Conservation (phyloP, 1,284 basidiomycete genomes). For the Rhodotorula sp. region DNA sequence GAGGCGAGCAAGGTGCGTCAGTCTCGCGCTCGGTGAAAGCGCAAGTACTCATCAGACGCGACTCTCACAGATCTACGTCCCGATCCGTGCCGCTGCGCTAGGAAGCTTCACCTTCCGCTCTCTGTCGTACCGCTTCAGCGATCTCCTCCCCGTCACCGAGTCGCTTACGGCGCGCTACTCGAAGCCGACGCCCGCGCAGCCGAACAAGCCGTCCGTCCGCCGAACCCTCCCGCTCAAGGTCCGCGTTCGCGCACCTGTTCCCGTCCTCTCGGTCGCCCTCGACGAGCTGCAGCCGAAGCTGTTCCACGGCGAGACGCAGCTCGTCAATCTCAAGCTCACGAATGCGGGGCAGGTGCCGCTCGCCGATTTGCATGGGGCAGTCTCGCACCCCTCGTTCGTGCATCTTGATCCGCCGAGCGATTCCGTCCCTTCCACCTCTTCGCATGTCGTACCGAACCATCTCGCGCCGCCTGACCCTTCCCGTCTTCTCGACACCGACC, state of each 20-base stretch:
- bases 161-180: slow-evolving; percentile 52
- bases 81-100: slow-evolving; percentile 42
- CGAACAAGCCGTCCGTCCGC: slow-evolving; percentile 50
- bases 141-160: slow-evolving; percentile 53
- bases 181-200: neutral
- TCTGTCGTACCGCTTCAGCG: slow-evolving; percentile 53
- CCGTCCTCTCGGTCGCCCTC: slow-evolving; percentile 30
- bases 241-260: slow-evolving; percentile 48
- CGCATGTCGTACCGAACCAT: slow-evolving; percentile 3
- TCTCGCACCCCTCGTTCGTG: slow-evolving; percentile 42
- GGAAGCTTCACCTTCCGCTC: slow-evolving; percentile 46
- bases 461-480: slow-evolving; percentile 1
- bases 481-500: neutral
- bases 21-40: neutral
- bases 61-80: slow-evolving; percentile 43
- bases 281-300: slow-evolving; percentile 42
- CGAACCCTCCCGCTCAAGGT: slow-evolving; percentile 51
- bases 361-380: slow-evolving; percentile 46
- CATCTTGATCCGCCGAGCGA: neutral
- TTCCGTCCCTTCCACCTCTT: neutral
- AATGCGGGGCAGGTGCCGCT: slow-evolving; percentile 49
- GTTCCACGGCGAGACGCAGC: slow-evolving; percentile 49
- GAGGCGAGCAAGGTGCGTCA: slow-evolving; percentile 46
- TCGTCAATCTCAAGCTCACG: slow-evolving; percentile 42
- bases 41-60: too few relatives aligned